A percentile compares a stretch with the other conserved stretches of the same genome.
These are phyloP conservation scores for Juglanconis juglandina DNA, from an alignment of 2,329 filamentous ascomycete species.

Conservation along the genomic window DNA sequence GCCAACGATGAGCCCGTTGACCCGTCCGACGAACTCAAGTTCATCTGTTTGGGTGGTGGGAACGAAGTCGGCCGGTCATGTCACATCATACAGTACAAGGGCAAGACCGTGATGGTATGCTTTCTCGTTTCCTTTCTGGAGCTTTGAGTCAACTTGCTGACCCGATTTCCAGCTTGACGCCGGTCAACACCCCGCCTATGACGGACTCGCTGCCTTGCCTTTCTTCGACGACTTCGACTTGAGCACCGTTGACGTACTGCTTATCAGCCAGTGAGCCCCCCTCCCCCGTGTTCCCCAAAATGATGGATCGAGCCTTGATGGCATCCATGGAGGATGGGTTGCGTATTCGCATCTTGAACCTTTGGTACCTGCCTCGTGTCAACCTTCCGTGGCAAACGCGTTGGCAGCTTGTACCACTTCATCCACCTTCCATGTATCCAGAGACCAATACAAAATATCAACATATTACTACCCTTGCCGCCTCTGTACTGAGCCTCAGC, in stretches of 20 bases:
- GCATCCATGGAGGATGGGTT: constrained; percentile 10
- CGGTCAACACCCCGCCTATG: constrained; percentile 93
- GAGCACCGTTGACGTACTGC: constrained; percentile 91
- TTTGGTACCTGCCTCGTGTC: background rate
- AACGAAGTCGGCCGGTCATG: constrained; percentile 97
- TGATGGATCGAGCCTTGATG: constrained; percentile 14
- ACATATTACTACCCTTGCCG: constrained; percentile 17
- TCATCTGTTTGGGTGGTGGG: constrained; percentile 87
- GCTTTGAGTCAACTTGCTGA: constrained; percentile 7
- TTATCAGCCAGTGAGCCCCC: constrained; percentile 95
- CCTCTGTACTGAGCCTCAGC: constrained; percentile 17
- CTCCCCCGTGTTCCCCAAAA: constrained; percentile 14
- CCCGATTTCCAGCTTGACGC: constrained; percentile 72
- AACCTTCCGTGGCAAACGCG: background rate
- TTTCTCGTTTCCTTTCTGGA: constrained; percentile 12
- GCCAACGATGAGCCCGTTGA: constrained; percentile 81
- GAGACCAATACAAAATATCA: constrained; percentile 26
- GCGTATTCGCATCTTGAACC: constrained; percentile 14
- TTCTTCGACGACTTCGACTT: constrained; percentile 99
- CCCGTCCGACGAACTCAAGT: constrained; percentile 89
- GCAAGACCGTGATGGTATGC: constrained; percentile 95
- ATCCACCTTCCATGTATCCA: constrained; percentile 21
- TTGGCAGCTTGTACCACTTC: background rate
- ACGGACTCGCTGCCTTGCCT: constrained; percentile 86
- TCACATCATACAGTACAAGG: constrained; percentile 98